A percentile compares a stretch with the other conserved stretches of the same genome.
These are phyloP conservation scores for Lactarius deliciosus DNA, from an alignment of 768 basidiomycete species.

Conservation along the genomic window DNA sequence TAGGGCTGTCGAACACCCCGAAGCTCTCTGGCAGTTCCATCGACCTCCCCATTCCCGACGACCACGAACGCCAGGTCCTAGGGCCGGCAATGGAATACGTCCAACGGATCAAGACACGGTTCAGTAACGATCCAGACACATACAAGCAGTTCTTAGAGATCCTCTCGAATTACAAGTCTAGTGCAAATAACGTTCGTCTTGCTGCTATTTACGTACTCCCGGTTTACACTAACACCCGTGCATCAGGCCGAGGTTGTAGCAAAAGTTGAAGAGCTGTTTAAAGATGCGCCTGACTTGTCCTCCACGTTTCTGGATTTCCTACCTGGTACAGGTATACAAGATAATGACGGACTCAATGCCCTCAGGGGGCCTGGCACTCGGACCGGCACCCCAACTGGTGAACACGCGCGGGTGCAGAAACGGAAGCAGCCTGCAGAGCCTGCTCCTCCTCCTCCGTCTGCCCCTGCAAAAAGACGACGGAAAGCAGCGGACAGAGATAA, in stretches of 20 bases:
- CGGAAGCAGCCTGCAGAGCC: constrained; percentile 34
- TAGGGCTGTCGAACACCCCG: constrained; percentile 18
- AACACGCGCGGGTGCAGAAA: constrained; percentile 43
- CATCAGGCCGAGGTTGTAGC: constrained; percentile 63
- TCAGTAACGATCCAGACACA: constrained; percentile 73
- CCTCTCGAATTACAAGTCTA: constrained; percentile 61
- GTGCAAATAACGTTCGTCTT: constrained; percentile 47
- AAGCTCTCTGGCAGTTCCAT: constrained; percentile 10
- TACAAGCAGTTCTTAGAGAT: constrained; percentile 80
- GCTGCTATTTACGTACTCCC: constrained; percentile 26
- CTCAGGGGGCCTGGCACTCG: constrained; percentile 30
- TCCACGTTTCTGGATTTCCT: constrained; percentile 75
- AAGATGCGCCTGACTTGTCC: constrained; percentile 71
- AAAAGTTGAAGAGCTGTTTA: constrained; percentile 68
- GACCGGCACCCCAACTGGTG: constrained; percentile 33
- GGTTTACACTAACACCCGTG: neutral
- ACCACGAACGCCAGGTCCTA: constrained; percentile 38
- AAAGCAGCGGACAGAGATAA: constrained; percentile 50
- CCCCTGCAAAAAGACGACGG: constrained; percentile 70
- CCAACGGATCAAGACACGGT: constrained; percentile 93
- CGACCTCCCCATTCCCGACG: constrained; percentile 18
- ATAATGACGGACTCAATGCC: constrained; percentile 14
- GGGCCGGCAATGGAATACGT: constrained; percentile 92
- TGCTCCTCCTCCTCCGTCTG: constrained; percentile 32
- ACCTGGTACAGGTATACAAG: constrained; percentile 42